Base-by-base conservation (phyloP, 2,329 filamentous ascomycete genomes). In the Venturia carpophila region DNA sequence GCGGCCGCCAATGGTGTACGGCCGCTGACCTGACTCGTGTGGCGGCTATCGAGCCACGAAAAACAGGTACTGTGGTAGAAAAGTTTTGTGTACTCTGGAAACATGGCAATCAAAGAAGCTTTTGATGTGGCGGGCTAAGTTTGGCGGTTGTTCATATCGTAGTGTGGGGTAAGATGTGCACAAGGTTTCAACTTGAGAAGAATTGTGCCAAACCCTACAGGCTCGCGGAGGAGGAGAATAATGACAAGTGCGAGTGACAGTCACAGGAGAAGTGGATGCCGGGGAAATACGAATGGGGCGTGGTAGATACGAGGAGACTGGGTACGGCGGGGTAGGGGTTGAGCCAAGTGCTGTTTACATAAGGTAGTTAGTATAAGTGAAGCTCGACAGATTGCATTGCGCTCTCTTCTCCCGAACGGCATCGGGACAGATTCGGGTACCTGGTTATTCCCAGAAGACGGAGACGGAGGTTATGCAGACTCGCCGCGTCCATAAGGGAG, bases 301-400 rank as follows among this genome's bases (percentile, higher is more conserved):
- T 11, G 47, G 15, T 7, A 4, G 24, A 24, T 55, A 34, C 5
- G 24, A 52, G 17, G 15, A n/a, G 24, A 30, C 11, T 15, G 27
- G 19, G 47, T 1, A n/a, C 3, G 47, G 42, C 15, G n/a, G 1
- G n/a, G 45, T 47, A n/a, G n/a, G 45, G 45, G 7, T 47, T 47
- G 45, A 47, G 19, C 3, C 27, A 15, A 34, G 13, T 13, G 11
- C 15, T 55, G 49, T n/a, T n/a, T n/a, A n/a, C n/a, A n/a, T n/a
- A n/a, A n/a, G n/a, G n/a, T n/a, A n/a, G n/a, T n/a, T n/a, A n/a
- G n/a, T 55, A 27, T 55, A 55, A 1, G 11, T 55, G 49, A 55
- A 55, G 49, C 49, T 55, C 30, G 15, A 34, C 49, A 55, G 49
- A 55, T 55, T 55, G 49, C 27, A 55, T 30, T 34, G 49, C 11